Percentiles rank a stretch among this genome's conserved stretches.
Conservation (phyloP, 805 yeast genomes). For the Torulaspora microellipsoides region DNA sequence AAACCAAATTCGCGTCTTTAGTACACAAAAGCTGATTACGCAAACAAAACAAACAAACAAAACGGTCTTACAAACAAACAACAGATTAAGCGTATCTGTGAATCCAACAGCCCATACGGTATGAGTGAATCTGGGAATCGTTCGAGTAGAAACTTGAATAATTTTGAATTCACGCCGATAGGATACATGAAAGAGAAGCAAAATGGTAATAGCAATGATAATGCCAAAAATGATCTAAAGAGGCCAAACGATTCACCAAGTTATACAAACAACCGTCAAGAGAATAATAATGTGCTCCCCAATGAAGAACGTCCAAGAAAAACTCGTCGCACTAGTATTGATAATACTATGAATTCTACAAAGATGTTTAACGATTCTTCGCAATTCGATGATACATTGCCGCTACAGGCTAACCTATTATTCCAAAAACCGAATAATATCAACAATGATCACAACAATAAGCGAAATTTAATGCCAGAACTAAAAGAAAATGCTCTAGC, state of each 20-base stretch:
- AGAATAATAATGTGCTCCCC: neutral
- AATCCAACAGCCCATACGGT: neutral
- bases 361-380: constrained; percentile 30
- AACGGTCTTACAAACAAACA: neutral
- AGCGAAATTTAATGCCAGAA: constrained; percentile 19
- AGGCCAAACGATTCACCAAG: neutral
- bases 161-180: constrained; percentile 42
- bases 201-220: constrained; percentile 10
- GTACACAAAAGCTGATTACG: too few relatives aligned
- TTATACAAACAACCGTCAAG: neutral
- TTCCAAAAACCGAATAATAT: neutral
- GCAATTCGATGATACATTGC: constrained; percentile 33
- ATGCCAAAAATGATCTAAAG: constrained; percentile 2
- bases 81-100: neutral
- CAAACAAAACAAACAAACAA: constrained; percentile 8
- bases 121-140: constrained; percentile 3
- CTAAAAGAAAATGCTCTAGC: constrained; percentile 19
- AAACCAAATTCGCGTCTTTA: too few relatives aligned
- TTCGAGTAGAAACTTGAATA: constrained; percentile 9
- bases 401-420: constrained; percentile 13
- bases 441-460: constrained; percentile 4
- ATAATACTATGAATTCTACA: constrained; percentile 26
- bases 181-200: constrained; percentile 32
- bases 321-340: constrained; percentile 13
- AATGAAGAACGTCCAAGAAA: constrained; percentile 18